A percentile compares a stretch with the other conserved stretches of the same genome.
Evolutionary conservation across 2,329 filamentous ascomycete species (phyloP).

Genomic region (Coniella lustricola): DNA sequence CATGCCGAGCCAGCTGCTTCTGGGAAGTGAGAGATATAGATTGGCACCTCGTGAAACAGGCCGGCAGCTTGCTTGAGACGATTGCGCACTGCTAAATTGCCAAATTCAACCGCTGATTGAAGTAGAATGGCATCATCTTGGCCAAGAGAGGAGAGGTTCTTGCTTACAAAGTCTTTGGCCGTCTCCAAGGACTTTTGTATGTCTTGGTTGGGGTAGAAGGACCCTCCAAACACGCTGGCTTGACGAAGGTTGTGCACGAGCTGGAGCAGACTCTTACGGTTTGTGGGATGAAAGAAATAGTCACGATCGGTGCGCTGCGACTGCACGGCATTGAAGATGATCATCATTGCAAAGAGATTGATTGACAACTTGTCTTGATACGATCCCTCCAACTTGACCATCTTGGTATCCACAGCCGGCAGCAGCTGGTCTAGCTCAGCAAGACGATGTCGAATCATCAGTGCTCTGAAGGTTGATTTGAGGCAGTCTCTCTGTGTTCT

Average conservation of each 20-base stretch:
- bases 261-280: constrained; percentile 57
- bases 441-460: constrained; percentile 74
- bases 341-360: constrained; percentile 77
- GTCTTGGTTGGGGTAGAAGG: constrained; percentile 61
- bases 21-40: constrained; percentile 65
- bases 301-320: constrained; percentile 78
- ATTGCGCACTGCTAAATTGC: constrained; percentile 53
- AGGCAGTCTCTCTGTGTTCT: constrained; percentile 57
- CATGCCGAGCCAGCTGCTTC: constrained; percentile 53
- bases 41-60: constrained; percentile 67
- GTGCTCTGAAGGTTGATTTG: constrained; percentile 61
- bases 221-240: constrained; percentile 77
- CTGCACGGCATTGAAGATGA: constrained; percentile 80
- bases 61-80: constrained; percentile 60
- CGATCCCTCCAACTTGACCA: constrained; percentile 70
- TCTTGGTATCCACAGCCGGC: constrained; percentile 64
- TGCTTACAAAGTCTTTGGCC: constrained; percentile 59
- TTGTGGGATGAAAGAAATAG: constrained; percentile 80
- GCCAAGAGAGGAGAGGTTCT: constrained; percentile 52
- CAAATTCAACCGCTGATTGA: constrained; percentile 56
- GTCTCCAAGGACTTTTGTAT: constrained; percentile 59
- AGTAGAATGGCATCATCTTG: constrained; percentile 55
- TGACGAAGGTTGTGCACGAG: constrained; percentile 75
- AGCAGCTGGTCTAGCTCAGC: constrained; percentile 63
- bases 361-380: constrained; percentile 77